These are phyloP conservation scores for Pholiota molesta DNA, from an alignment of 768 basidiomycete species.

Conservation along the genomic window DNA sequence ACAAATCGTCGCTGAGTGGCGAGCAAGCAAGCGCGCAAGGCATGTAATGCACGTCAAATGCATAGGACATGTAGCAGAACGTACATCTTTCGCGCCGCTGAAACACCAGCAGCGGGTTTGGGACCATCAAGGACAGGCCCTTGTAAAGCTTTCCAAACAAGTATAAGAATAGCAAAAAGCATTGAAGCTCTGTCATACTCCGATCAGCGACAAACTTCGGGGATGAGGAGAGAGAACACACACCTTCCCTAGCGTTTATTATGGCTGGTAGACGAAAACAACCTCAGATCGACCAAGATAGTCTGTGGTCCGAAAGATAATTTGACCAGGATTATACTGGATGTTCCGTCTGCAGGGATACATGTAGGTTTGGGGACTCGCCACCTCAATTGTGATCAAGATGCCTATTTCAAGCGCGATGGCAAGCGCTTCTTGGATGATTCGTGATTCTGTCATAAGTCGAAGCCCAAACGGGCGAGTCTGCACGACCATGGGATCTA, in stretches of 20 bases:
- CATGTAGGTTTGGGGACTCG: constrained; percentile 9
- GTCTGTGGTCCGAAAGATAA: constrained; percentile 19
- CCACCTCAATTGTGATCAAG: constrained; percentile 35
- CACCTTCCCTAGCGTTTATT: neutral
- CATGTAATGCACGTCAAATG: neutral
- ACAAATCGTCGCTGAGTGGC: neutral
- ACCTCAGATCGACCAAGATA: constrained; percentile 11
- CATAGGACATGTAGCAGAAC: neutral
- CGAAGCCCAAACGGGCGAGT: constrained; percentile 31
- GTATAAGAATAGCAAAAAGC: neutral
- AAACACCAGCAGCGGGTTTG: neutral
- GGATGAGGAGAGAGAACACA: neutral
- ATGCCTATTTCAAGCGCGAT: constrained; percentile 42
- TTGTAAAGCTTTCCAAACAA: neutral
- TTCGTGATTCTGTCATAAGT: constrained; percentile 33
- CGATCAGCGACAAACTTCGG: neutral
- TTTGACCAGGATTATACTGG: constrained; percentile 10
- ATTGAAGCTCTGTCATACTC: neutral
- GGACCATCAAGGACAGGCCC: neutral
- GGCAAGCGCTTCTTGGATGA: constrained; percentile 40
- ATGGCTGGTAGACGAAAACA: constrained; percentile 15
- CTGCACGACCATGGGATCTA: constrained; percentile 35
- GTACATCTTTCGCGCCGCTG: neutral
- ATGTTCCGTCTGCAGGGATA: neutral
- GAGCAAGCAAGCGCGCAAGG: neutral